Base-by-base conservation (phyloP, 768 basidiomycete genomes). In the Galerina marginata region DNA sequence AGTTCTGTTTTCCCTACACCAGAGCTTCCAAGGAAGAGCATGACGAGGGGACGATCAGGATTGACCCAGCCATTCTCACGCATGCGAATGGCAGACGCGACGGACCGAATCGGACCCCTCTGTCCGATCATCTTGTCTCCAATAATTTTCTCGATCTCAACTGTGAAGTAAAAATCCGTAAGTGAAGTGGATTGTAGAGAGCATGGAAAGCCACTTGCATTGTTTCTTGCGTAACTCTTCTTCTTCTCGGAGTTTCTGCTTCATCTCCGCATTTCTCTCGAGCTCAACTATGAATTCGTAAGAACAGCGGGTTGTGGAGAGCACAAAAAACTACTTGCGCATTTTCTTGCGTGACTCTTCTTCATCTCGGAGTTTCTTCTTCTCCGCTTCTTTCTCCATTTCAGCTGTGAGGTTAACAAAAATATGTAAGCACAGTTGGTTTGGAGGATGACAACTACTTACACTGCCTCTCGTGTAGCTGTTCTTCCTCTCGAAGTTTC, bases 21-120 rank as follows among this genome's bases (percentile, higher is more conserved):
- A 9, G 57, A 58, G 39, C 57, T 58, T n/a, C 57, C 57, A 10
- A 58, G 57, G 49, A 58, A 58, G 42, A 58, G 57, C 57, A 58
- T 58, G 40, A 58, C 57, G 39, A 58, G 57, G 14, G 57, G 57
- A 0, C 57, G 57, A 26, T 58, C 57, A 20, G 49, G 57, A 26
- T 58, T 48, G n/a, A 58, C 57, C 57, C 57, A 58, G 1, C 57
- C 57, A 25, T 51, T 51, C 39, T 33, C 38, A 11, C 57, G 57
- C 25, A 58, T 25, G n/a, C 57, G 57, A 39, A 58, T 58, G 11
- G 57, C 57, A 6, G 57, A 58, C 2, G 57, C 57, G 9, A 58
- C 20, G 6, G 57, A 58, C 11, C 39, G 49, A 45, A 58, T 58
- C 11, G 57, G 57, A n/a, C 57, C 57, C 10, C 49, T 25, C 39